These are phyloP conservation scores for Diversispora eburnea DNA, from an alignment of 192 early-diverging fungal genomes.

Conservation along the genomic window DNA sequence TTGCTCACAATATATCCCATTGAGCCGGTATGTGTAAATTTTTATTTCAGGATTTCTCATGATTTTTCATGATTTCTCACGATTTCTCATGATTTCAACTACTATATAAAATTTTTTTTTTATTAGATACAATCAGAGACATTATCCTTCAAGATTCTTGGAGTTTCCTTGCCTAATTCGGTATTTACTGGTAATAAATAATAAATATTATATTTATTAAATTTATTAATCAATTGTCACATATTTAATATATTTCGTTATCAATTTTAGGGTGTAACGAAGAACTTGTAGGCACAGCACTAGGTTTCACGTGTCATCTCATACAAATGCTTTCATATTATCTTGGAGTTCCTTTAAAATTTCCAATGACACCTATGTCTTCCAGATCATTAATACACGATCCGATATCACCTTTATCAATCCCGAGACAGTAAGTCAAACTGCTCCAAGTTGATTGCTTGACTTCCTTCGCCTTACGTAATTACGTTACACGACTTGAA, in stretches of 20 bases:
- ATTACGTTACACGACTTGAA: not conserved
- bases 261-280: slow-evolving; percentile 44
- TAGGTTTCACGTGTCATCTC: slow-evolving; percentile 69
- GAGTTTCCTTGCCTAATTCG: slow-evolving; percentile 55
- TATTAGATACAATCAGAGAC: slow-evolving; percentile 42
- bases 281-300: slow-evolving; percentile 61
- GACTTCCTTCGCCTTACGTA: slow-evolving; percentile 14
- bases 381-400: slow-evolving; percentile 64
- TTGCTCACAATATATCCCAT: slow-evolving; percentile 59
- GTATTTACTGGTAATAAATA: slow-evolving; percentile 39
- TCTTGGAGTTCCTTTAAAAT: slow-evolving; percentile 63
- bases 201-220: not conserved
- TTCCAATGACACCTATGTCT: slow-evolving; percentile 72
- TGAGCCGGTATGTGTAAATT: slow-evolving; percentile 43
- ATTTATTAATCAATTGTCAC: not conserved
- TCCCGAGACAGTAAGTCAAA: slow-evolving; percentile 37
- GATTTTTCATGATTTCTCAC: slow-evolving; percentile 16
- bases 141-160: slow-evolving; percentile 46
- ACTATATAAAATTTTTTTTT: not conserved
- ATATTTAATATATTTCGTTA: not conserved
- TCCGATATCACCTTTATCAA: slow-evolving; percentile 37
- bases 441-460: slow-evolving; percentile 36
- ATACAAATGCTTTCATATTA: slow-evolving; percentile 68
- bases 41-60: not conserved
- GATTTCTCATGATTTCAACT: no score